Base-by-base conservation (phyloP, 192 early-diverging fungal genomes). In the Umbelopsis vinacea region DNA sequence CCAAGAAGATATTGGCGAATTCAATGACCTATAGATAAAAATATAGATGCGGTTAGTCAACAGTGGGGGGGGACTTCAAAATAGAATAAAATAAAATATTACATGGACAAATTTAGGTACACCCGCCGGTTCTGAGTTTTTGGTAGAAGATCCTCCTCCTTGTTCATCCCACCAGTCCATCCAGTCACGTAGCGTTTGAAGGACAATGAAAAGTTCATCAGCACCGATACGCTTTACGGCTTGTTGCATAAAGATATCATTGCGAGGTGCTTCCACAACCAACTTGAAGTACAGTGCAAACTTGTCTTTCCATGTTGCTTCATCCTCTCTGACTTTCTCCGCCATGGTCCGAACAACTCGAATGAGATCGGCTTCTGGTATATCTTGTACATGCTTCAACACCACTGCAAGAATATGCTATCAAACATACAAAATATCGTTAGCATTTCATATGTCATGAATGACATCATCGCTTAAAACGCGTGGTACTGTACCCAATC, bases 221-320 rank as follows among this genome's bases (percentile, higher is more conserved):
- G 72, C 66, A 4, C 71, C 74, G 17, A 85, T 24, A 24, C 66
- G 74, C 60, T 85, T 85, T 19, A 85, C 4, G 8, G 84, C 79
- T 53, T 85, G 84, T 71, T 85, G 84, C 75, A 85, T 74, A 69
- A 83, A 85, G 17, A 85, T 74, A 37, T 83, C 82, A 68, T 85
- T 85, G 48, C 75, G 74, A 14, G 84, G 84, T 17, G 80, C 72
- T 21, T 68, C 53, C 3, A 74, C 43, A 33, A 75, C 53, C 73
- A 81, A 72, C 37, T 78, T 74, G 52, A 79, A 38, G 53, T 81
- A 81, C 23, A 60, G 54, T 15, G 67, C 38, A 21, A 76, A 68
- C 11, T 74, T 57, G 21, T 50, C 46, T 45, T 71, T 60, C 71
- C 71, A 77, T 2, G 29, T 24, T 29, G 37, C 26, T n/a, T 50